A percentile compares a stretch with the other conserved stretches of the same genome.
Evolutionary conservation across 2,329 filamentous ascomycete species (phyloP).

Genomic region (Mycosphaerella sp.): DNA sequence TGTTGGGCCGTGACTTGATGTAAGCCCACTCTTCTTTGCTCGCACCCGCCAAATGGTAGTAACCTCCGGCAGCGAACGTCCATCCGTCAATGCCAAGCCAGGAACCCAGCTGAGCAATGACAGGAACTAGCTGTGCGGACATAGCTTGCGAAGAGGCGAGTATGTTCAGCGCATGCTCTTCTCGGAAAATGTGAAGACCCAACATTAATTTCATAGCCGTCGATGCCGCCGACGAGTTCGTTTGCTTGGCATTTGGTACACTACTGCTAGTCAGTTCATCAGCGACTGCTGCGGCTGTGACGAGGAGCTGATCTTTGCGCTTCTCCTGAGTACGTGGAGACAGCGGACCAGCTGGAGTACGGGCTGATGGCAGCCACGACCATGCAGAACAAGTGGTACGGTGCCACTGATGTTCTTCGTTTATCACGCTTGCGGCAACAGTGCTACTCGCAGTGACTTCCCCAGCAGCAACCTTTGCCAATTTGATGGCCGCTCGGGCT

Average conservation of each 20-base stretch:
- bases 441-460: conserved; percentile 2
- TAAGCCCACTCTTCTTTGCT: conserved; percentile 45
- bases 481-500: conserved; percentile 24
- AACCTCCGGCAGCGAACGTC: conserved; percentile 47
- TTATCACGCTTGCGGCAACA: background rate
- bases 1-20: conserved; percentile 23
- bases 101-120: conserved; percentile 71
- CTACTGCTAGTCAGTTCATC: conserved; percentile 19
- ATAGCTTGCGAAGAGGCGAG: conserved; percentile 9
- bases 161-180: conserved; percentile 77
- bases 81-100: conserved; percentile 74
- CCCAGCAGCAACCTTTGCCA: conserved; percentile 24
- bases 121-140: conserved; percentile 51
- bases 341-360: background rate
- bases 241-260: background rate
- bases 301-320: conserved; percentile 26
- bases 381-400: conserved; percentile 16
- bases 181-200: conserved; percentile 75
- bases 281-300: conserved; percentile 25
- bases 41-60: conserved; percentile 57
- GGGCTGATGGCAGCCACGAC: conserved; percentile 20
- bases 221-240: conserved; percentile 2
- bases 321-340: conserved; percentile 14
- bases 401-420: background rate
- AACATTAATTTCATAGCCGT: conserved; percentile 43